Base-by-base conservation (phyloP, 768 basidiomycete genomes). In the Phaeotremella skinneri region DNA sequence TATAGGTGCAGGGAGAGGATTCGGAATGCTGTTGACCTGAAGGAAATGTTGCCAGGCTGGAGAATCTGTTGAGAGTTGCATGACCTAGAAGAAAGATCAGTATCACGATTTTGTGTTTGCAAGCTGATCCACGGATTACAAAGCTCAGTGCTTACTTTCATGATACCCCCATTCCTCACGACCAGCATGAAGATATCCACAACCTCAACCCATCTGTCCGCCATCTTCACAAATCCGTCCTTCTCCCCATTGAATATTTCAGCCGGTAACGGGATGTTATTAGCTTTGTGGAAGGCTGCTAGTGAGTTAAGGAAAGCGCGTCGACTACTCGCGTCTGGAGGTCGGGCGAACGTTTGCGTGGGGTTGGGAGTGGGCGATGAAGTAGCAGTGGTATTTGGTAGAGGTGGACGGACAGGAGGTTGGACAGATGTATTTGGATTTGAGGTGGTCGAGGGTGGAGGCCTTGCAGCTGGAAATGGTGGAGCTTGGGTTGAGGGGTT, bases 151-250 rank as follows among this genome's bases (percentile, higher is more conserved):
- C 66, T 64, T 48, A 69, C 68, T 16, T 61, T 59, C 23, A 59
- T 37, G 17, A 62, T 57, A 1, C 70, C 70, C 4, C 63, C 63
- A 45, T 41, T 26, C 47, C 62, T 51, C 56, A 72, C 58, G 9
- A 68, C 60, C 2, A 57, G 30, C 67, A 72, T 64, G 49, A 68
- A 63, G 17, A 72, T 41, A 29, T 72, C 67, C 29, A 69, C 59
- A 31, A 68, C 47, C 16, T 72, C 70, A 16, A 72, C 30, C 64
- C 64, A 69, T 9, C 29, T 58, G 23, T 59, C 61, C 1, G 62
- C 70, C 25, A 72, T 50, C 31, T 63, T 59, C 34, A 72, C 41
- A 2, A 39, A 32, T n/a, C 70, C 67, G 16, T 66, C 65, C 23
- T 59, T 29, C 26, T 68, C 64, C 14, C 65, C 70, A 25, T 64